These are phyloP conservation scores for Lipomyces starkeyi DNA, from an alignment of 805 yeast genomes.

Conservation along the genomic window DNA sequence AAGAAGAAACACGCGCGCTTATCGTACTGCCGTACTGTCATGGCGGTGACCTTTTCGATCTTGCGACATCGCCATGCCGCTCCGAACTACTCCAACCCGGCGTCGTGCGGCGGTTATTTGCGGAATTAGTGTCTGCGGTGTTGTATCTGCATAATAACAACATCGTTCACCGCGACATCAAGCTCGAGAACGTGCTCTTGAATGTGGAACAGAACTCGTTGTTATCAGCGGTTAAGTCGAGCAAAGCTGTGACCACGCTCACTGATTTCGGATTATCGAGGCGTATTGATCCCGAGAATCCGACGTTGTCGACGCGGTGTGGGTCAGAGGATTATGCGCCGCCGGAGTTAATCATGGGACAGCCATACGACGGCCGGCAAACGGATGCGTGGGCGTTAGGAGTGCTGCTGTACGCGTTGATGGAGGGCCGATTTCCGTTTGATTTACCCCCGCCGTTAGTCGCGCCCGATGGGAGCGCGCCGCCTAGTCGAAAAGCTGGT, in stretches of 20 bases:
- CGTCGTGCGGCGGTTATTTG: conserved; percentile 65
- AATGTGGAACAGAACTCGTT: conserved; percentile 49
- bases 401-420: conserved; percentile 79
- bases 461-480: conserved; percentile 44
- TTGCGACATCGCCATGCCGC: conserved; percentile 52
- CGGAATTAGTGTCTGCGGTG: conserved; percentile 74
- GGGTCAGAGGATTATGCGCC: conserved; percentile 97
- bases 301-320: conserved; percentile 81
- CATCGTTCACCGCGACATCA: conserved; percentile 89
- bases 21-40: conserved; percentile 76
- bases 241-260: conserved; percentile 57
- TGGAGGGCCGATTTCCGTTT: conserved; percentile 90
- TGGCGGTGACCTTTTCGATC: conserved; percentile 85
- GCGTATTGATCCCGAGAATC: conserved; percentile 62
- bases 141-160: conserved; percentile 68
- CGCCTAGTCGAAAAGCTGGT: conserved; percentile 40
- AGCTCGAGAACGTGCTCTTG: conserved; percentile 68
- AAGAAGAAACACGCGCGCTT: conserved; percentile 48
- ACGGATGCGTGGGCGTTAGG: conserved; percentile 97
- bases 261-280: conserved; percentile 93
- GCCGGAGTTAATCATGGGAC: conserved; percentile 90
- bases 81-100: conserved; percentile 54
- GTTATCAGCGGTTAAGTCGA: conserved; percentile 24
- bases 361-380: conserved; percentile 87
- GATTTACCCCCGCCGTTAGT: conserved; percentile 66